Evolutionary conservation across 2,329 filamentous ascomycete species (phyloP).

Genomic region (Sclerotiophoma versabilis): DNA sequence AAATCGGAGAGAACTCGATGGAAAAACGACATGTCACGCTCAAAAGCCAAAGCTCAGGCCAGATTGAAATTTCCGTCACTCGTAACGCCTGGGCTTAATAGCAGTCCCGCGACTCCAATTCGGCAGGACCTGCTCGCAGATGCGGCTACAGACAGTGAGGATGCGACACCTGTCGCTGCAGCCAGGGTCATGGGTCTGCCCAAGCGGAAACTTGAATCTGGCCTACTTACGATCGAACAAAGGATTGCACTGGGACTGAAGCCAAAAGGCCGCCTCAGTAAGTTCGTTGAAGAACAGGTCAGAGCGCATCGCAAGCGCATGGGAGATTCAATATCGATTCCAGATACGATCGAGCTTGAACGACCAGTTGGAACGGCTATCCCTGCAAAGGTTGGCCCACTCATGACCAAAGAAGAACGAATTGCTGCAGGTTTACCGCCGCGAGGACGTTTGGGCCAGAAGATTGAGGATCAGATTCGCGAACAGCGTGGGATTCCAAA

Average conservation of each 20-base stretch:
- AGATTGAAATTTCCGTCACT: background rate
- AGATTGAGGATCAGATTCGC: conserved; percentile 34
- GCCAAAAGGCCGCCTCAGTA: conserved; percentile 33
- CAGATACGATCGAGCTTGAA: conserved; percentile 7
- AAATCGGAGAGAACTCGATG: background rate
- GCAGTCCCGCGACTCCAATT: background rate
- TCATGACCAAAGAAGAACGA: conserved; percentile 40
- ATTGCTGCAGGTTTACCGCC: conserved; percentile 33
- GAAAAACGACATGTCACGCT: conserved; percentile 6
- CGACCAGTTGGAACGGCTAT: conserved; percentile 1
- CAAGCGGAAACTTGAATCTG: conserved; percentile 12
- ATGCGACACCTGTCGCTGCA: background rate
- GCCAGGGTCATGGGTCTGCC: conserved; percentile 8
- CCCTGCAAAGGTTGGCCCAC: conserved; percentile 17
- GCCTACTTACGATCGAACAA: conserved; percentile 34
- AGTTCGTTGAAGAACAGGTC: conserved; percentile 35
- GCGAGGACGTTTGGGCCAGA: conserved; percentile 34
- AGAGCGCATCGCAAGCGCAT: conserved; percentile 34
- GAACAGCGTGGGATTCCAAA: conserved; percentile 31
- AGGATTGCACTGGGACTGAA: conserved; percentile 34
- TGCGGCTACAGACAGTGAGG: background rate
- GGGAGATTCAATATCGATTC: conserved; percentile 26
- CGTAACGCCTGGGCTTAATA: background rate
- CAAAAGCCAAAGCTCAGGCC: conserved; percentile 2
- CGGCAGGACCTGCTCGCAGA: background rate